A percentile compares a stretch with the other conserved stretches of the same genome.
These are phyloP conservation scores for Chlorella sp. DNA, from an alignment of 139 green algal genomes.

Conservation along the genomic window DNA sequence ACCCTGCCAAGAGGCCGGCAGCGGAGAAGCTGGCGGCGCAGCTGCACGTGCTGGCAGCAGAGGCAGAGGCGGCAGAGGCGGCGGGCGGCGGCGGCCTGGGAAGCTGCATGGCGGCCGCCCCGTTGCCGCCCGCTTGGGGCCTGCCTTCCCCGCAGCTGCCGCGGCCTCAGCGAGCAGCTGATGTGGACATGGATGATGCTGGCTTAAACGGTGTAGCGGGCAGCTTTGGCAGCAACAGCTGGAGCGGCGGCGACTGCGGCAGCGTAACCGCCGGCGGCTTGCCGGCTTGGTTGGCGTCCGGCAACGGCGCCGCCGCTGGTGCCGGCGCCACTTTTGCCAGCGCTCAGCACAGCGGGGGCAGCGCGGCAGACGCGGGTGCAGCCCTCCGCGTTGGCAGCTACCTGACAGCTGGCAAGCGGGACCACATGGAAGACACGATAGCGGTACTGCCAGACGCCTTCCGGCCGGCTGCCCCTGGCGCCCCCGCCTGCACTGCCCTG, in stretches of 20 bases:
- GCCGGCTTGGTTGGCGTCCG: neutral
- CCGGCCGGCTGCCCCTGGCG: neutral
- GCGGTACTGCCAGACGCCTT: slow-evolving; percentile 5
- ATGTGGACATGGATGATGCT: too few species aligned
- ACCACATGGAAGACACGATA: slow-evolving; percentile 22
- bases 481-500: slow-evolving; percentile 36
- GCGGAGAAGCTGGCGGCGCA: slow-evolving; percentile 48
- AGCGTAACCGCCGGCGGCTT: neutral
- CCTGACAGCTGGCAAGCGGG: slow-evolving; percentile 4
- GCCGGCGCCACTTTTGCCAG: neutral
- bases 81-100: neutral
- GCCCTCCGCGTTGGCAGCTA: neutral
- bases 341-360: neutral
- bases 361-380: neutral
- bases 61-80: neutral
- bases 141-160: slow-evolving; percentile 46
- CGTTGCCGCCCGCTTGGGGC: slow-evolving; percentile 48
- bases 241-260: neutral
- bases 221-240: neutral
- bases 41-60: slow-evolving; percentile 45
- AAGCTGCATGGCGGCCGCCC: neutral
- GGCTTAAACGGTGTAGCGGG: too few species aligned
- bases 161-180: neutral
- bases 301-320: neutral
- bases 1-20: slow-evolving; percentile 58